Conservation (phyloP, 1,284 basidiomycete genomes). For the Coriolopsis trogii region DNA sequence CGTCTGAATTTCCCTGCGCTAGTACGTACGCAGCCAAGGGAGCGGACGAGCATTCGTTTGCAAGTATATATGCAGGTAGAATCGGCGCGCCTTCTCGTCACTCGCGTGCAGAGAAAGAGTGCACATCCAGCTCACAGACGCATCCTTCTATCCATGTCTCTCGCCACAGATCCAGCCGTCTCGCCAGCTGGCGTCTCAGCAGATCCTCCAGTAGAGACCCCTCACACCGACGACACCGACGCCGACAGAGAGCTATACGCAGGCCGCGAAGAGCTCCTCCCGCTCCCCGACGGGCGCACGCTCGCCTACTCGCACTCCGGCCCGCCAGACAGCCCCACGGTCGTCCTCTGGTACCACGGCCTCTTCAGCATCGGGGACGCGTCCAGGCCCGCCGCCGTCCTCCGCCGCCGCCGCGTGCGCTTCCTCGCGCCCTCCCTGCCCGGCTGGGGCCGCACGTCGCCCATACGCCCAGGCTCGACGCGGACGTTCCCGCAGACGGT, state of each 20-base stretch:
- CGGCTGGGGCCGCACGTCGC: constrained; percentile 58
- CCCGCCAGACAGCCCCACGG: constrained; percentile 45
- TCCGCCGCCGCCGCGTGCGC: constrained; percentile 47
- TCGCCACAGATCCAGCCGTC: not conserved
- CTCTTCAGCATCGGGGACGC: constrained; percentile 50
- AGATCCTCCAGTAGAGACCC: not conserved
- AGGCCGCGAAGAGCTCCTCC: constrained; percentile 42
- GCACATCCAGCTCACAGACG: too few relatives aligned
- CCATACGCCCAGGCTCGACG: constrained; percentile 34
- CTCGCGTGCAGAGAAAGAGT: too few relatives aligned
- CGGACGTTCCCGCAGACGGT: constrained; percentile 51
- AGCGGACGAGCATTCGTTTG: too few relatives aligned
- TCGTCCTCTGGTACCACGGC: constrained; percentile 57
- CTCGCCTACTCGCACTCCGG: constrained; percentile 56
- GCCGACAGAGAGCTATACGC: not conserved
- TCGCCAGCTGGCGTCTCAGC: not conserved
- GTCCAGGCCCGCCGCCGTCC: constrained; percentile 26
- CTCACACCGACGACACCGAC: not conserved
- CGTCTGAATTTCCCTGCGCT: too few relatives aligned
- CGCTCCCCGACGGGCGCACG: constrained; percentile 46
- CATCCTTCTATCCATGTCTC: not conserved
- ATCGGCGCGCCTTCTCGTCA: too few relatives aligned
- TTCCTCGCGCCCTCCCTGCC: constrained; percentile 53
- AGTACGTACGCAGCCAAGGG: too few relatives aligned
- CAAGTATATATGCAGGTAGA: too few relatives aligned